Base-by-base conservation (phyloP, 495 filamentous ascomycete species). In the Xylaria sp. region DNA sequence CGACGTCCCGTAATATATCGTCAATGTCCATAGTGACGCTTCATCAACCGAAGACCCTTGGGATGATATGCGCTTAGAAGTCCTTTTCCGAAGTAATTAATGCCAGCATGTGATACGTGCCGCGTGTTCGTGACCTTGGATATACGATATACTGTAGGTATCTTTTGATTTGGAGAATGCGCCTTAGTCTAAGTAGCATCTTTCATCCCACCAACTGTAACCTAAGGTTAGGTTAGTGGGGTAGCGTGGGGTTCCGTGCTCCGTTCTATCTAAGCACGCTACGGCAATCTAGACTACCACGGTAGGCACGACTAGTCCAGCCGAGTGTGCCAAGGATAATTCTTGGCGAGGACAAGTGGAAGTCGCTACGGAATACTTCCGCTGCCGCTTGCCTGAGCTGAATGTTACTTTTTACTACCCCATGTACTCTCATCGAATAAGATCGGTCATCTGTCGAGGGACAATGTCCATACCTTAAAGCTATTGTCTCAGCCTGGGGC, bases 1-100 rank as follows among this genome's bases (percentile, higher is more conserved):
- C 91, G 71, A 95, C 91, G 74, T 93, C 90, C 79, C 88, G 90
- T 71, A 97, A 89, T 74, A 97, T 95, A 81, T 96, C 93, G 80
- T 93, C 89, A 76, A 97, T 97, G 75, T 97, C 94, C 92, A 95
- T 96, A 24, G 50, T 17, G 43, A 43, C 24, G 29, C 44, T 26
- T 52, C 40, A 29, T 41, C 5, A 31, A 29, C 19, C 5, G 19
- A 14, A 14, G 6, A 3, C 17, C 29, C n/a, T n/a, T 26, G 4
- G 44, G 26, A 17, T 24, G 7, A 5, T 41, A 17, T 6, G n/a
- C 8, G 37, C 11, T 8, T n/a, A 9, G 21, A 2, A 26, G n/a
- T 0, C n/a, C 59, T 1, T 43, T 6, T 44, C 21, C 6, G n/a
- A 59, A 55, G 24, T 55, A 31, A 9, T 14, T 29, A 4, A 53